A percentile compares a stretch with the other conserved stretches of the same genome.
Conservation (phyloP, 2,329 filamentous ascomycete species). For the Aspergillus niger region DNA sequence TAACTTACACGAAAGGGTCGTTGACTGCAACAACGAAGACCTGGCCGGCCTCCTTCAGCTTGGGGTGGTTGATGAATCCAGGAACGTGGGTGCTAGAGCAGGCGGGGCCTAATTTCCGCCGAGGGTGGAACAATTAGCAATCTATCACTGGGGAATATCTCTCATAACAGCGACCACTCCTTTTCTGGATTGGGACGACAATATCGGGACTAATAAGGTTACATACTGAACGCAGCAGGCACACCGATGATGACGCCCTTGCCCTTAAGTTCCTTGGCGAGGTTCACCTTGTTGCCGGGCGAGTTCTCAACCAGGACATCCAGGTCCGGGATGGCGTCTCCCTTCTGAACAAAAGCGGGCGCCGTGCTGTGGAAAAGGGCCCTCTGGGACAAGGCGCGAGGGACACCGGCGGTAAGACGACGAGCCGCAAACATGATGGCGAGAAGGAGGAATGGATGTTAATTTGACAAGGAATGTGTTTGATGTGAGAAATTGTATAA, state of each 20-base stretch:
- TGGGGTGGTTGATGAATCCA: conserved; percentile 78
- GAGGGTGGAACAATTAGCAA: conserved; percentile 5
- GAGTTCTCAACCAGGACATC: conserved; percentile 79
- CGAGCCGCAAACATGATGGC: conserved; percentile 41
- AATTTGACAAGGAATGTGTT: neutral
- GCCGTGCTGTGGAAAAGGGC: conserved; percentile 44
- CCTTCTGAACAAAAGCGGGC: conserved; percentile 64
- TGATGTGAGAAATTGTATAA: neutral
- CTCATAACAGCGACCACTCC: no score
- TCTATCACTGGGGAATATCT: neutral
- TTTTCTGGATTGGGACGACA: neutral
- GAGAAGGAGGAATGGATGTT: conserved; percentile 1
- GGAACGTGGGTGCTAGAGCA: conserved; percentile 76
- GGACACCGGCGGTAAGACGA: conserved; percentile 36
- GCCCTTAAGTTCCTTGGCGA: conserved; percentile 73
- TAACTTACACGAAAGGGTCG: conserved; percentile 86
- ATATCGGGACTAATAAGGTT: neutral
- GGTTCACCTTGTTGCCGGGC: conserved; percentile 89
- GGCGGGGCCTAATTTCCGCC: conserved; percentile 50
- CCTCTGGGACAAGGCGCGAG: conserved; percentile 33
- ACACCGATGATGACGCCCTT: conserved; percentile 85
- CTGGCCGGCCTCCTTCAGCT: conserved; percentile 75
- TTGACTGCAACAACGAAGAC: conserved; percentile 93
- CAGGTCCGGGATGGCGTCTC: conserved; percentile 76
- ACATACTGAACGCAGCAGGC: conserved; percentile 72